Evolutionary conservation across 2,329 filamentous ascomycete genomes (phyloP), one percentile per base, ranked within the genome.

Genomic region (Akanthomyces muscarius): DNA sequence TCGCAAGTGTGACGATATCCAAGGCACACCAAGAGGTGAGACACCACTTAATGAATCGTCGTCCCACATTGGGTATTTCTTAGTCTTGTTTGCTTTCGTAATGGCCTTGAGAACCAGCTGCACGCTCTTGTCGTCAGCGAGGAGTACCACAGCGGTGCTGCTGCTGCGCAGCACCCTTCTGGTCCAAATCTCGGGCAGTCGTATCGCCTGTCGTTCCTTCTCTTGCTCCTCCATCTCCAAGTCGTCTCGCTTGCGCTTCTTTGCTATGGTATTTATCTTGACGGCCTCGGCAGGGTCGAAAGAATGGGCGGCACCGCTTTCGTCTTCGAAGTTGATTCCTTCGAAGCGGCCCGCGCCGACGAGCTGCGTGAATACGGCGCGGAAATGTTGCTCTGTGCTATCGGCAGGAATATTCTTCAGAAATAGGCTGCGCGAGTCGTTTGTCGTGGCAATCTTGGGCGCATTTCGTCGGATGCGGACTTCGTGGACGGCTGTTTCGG

Each of bases 361-460:
- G 18, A 96, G 84, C 0, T 83, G 80, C 0, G 85, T 78, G 68
- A 98, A 96, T 0, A 98, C 78, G 48, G 87, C 81, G 51, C 91
- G 87, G 48, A 98, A 82, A 69, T 93, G 90, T 1, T 81, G 75
- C 63, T 91, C 88, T 5, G 91, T 96, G 64, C 91, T 88, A 72
- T 97, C 93, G 66, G 89, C 81, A 7, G 95, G 95, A 0, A 96
- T 78, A 71, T 99, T 98, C 66, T 93, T 90, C n/a, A 96, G 73
- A 76, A 97, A 99, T 21, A 99, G 82, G 65, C 90, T 92, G 69
- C 93, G 88, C 18, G 86, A 79, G 69, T 94, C 89, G 74, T 90
- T 84, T 61, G 84, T 81, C 8, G 89, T 89, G 16, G 90, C 86
- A 47, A 90, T 83, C 76, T 89, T 91, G 65, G 94, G 92, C 52